These are phyloP conservation scores for Leptoxyphium fumago DNA, from an alignment of 2,329 filamentous ascomycete species.

Conservation along the genomic window DNA sequence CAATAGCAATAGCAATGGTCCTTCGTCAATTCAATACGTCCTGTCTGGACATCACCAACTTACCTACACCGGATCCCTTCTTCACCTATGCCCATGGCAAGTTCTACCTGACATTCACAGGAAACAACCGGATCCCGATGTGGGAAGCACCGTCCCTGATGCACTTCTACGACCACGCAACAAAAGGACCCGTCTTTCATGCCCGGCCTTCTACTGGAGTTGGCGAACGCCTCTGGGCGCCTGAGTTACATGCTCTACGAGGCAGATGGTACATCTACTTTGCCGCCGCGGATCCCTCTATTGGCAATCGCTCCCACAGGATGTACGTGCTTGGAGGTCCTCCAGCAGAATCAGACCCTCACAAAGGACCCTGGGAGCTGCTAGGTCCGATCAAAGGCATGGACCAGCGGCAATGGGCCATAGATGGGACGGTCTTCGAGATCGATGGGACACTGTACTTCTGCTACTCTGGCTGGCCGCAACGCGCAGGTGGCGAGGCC, in stretches of 20 bases:
- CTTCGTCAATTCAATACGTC: conserved; percentile 15
- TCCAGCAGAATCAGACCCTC: conserved; percentile 14
- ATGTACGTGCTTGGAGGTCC: conserved; percentile 33
- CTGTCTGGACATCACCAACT: conserved; percentile 27
- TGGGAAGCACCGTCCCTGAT: conserved; percentile 28
- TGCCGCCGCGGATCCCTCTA: conserved; percentile 25
- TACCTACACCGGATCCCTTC: conserved; percentile 30
- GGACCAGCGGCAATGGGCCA: conserved; percentile 31
- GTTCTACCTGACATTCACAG: conserved; percentile 34
- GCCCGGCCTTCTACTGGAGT: conserved; percentile 1
- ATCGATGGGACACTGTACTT: conserved; percentile 26
- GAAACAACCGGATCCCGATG: conserved; percentile 29
- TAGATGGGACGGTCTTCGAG: conserved; percentile 32
- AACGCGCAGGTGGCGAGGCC: conserved; percentile 10
- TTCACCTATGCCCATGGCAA: conserved; percentile 27
- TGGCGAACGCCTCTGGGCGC: conserved; percentile 34
- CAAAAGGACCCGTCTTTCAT: conserved; percentile 26
- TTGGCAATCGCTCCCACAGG: conserved; percentile 31
- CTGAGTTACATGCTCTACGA: conserved; percentile 37
- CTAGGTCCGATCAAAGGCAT: conserved; percentile 27
- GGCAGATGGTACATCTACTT: conserved; percentile 42
- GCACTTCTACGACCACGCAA: conserved; percentile 23
- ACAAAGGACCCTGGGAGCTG: conserved; percentile 25
- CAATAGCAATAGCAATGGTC: neutral
- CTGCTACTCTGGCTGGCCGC: conserved; percentile 33